Percentiles rank a stretch among this genome's conserved stretches.
Conservation (phyloP, 75 land plant genomes). For the Cunninghamia lanceolata region DNA sequence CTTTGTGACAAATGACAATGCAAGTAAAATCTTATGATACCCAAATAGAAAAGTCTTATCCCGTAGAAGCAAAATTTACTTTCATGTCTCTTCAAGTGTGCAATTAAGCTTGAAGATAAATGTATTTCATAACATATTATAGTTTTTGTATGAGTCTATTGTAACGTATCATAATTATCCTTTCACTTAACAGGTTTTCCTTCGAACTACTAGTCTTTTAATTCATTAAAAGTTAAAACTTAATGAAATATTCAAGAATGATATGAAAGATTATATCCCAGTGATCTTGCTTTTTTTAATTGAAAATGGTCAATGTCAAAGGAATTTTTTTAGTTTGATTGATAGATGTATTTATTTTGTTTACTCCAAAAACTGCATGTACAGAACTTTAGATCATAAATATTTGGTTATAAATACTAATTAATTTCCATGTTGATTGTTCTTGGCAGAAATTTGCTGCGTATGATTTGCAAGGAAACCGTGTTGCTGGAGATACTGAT, state of each 20-base stretch:
- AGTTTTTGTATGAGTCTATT: not conserved
- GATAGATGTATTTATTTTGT: not conserved
- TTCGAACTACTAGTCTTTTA: not conserved
- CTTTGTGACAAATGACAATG: not conserved
- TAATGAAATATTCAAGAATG: not conserved
- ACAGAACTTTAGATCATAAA: not conserved
- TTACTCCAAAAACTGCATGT: not conserved
- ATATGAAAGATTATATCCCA: not conserved
- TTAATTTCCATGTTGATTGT: not conserved
- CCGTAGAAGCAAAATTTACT: too few relatives aligned
- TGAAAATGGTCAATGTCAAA: not conserved
- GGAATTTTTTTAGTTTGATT: not conserved
- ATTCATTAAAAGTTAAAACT: not conserved
- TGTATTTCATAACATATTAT: not conserved
- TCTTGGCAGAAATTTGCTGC: conserved; percentile 6
- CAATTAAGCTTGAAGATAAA: not conserved
- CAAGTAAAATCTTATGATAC: not conserved
- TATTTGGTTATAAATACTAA: not conserved
- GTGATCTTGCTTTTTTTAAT: not conserved
- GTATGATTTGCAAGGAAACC: not conserved
- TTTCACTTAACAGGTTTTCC: not conserved
- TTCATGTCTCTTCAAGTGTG: not conserved
- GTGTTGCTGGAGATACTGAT: not conserved
- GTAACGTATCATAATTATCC: not conserved
- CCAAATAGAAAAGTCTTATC: too few relatives aligned